Percentiles rank a stretch among this genome's conserved stretches.
These are phyloP conservation scores for Bauhinia variegata DNA, from an alignment of 306 rosid species.

Conservation along the genomic window DNA sequence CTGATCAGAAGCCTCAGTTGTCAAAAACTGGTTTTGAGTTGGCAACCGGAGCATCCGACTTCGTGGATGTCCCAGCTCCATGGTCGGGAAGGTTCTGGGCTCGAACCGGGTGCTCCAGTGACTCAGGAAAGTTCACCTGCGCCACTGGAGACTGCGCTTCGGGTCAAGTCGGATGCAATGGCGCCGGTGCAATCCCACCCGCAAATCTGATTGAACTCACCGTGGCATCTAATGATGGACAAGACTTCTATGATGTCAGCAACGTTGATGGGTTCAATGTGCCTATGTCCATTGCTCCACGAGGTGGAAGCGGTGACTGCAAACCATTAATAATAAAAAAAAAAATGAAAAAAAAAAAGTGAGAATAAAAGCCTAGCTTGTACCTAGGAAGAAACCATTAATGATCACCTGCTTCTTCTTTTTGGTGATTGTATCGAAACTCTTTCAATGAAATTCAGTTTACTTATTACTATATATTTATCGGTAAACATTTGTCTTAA, in stretches of 20 bases:
- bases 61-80: conserved; percentile 42
- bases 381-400: too few relatives aligned
- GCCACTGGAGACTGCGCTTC: conserved; percentile 64
- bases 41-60: conserved; percentile 19
- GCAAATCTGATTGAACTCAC: conserved; percentile 53
- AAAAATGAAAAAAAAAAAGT: too few relatives aligned
- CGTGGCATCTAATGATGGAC: conserved; percentile 40
- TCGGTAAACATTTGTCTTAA: too few relatives aligned
- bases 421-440: too few relatives aligned
- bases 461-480: too few relatives aligned
- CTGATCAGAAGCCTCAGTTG: conserved; percentile 47
- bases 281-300: conserved; percentile 50
- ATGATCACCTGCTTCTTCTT: too few relatives aligned
- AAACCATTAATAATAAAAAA: too few relatives aligned
- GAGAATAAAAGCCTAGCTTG: too few relatives aligned
- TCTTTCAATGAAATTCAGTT: too few relatives aligned
- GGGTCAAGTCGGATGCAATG: conserved; percentile 61
- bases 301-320: conserved; percentile 51
- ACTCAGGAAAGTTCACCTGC: conserved; percentile 48
- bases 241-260: conserved; percentile 68
- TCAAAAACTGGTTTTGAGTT: conserved; percentile 59
- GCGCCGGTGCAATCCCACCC: conserved; percentile 59
- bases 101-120: conserved; percentile 51
- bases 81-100: conserved; percentile 75
- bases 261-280: conserved; percentile 74